Evolutionary conservation across 2,329 filamentous ascomycete species (phyloP), one percentile per base, ranked within the genome.

Genomic region (Trematosphaeria pertusa): DNA sequence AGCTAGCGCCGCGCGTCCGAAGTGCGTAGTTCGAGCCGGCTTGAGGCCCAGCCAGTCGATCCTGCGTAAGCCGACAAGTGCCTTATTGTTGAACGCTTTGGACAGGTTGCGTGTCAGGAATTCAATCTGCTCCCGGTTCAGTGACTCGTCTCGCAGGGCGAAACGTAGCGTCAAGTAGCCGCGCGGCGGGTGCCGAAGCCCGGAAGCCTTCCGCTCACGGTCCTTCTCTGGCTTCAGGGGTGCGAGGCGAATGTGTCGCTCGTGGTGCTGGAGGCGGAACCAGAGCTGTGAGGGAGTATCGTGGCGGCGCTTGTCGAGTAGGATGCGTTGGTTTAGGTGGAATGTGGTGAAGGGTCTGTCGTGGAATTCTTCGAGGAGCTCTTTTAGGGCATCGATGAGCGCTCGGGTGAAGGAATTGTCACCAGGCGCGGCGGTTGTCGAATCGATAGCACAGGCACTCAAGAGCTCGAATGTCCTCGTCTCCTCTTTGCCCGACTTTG

Each of bases 41-140:
- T 60, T 57, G 36, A 70, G 54, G 2, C 54, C 58, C 3, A 70
- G 22, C 64, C 68, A 72, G 26, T 71, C 66, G 7, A 72, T 62
- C 9, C 56, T 54, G n/a, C 52, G 50, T n/a, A 70, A 14, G 1
- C 62, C 61, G 6, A 71, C 46, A 1, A 61, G 24, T 4, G 46
- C 26, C 37, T 65, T 66, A 15, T 67, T 65, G 38, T 52, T 56
- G 26, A 69, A 62, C 0, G 63, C 64, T 30, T 62, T 59, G 2
- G 62, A 48, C 5, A 72, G 48, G 5, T 59, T 58, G 19, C 46
- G 52, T 0, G 65, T 56, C 31, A 71, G 50, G 9, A 36, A 62
- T 19, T 69, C 62, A 11, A 72, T 70, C 17, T 71, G 65, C 14
- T 58, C 49, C 5, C 53, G 46, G n/a, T 57, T 62, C 10, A 72